phyloP scores from a whole-genome alignment of 345 rosid genomes.

The Aquilaria malaccensis region DNA sequence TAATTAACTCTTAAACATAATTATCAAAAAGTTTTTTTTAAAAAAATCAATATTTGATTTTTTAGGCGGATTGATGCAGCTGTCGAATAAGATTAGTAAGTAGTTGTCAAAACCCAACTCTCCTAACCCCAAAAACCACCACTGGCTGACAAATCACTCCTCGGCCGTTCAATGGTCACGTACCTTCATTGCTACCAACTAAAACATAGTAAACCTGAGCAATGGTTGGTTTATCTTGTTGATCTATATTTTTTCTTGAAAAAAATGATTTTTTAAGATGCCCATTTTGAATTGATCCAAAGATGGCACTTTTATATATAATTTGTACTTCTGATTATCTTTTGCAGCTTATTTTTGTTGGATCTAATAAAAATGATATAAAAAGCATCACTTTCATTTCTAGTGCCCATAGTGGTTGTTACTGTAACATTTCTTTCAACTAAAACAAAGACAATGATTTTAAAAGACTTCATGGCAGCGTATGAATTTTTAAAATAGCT shows the following conservation, averaged over 20 bases:
- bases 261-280: constrained; percentile 4
- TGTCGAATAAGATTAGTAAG: constrained; percentile 13
- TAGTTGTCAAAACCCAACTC: constrained; percentile 38
- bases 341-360: neutral
- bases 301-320: neutral
- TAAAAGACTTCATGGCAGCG: too few relatives aligned
- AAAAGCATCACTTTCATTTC: neutral
- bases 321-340: neutral
- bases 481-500: neutral
- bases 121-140: constrained; percentile 10
- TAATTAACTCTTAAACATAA: too few relatives aligned
- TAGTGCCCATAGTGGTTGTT: too few relatives aligned
- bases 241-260: constrained; percentile 14
- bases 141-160: constrained; percentile 31
- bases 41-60: too few relatives aligned
- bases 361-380: constrained; percentile 3
- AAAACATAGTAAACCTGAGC: constrained; percentile 89
- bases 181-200: constrained; percentile 85
- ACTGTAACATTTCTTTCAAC: too few relatives aligned
- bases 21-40: too few relatives aligned
- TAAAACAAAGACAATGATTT: too few relatives aligned
- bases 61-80: too few relatives aligned
- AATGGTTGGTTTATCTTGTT: constrained; percentile 8
- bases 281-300: constrained; percentile 10
- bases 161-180: constrained; percentile 70